Conservation (phyloP, 495 filamentous ascomycete species). For the Hamigera avellanea region DNA sequence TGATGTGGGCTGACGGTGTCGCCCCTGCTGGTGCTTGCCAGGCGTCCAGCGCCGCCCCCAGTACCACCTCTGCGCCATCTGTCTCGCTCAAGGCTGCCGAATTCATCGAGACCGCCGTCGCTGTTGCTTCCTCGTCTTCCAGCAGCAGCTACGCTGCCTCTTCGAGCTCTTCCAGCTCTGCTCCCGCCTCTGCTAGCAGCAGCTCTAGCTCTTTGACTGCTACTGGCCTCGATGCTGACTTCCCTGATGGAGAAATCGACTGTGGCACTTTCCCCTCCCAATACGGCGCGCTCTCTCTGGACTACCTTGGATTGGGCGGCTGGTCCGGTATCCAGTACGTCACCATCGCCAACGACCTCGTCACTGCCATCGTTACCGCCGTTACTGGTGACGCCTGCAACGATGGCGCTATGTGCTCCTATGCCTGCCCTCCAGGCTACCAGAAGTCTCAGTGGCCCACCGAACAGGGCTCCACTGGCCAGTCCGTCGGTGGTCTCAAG, state of each 20-base stretch:
- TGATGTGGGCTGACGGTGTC: constrained; percentile 26
- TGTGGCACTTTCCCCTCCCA: constrained; percentile 68
- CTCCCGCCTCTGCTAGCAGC: constrained; percentile 10
- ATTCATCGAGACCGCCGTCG: constrained; percentile 5
- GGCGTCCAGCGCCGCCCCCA: constrained; percentile 8
- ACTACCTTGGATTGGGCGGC: constrained; percentile 57
- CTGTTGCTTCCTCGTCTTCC: background rate
- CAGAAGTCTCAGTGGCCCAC: constrained; percentile 88
- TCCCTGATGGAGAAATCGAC: constrained; percentile 63
- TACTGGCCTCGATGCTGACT: constrained; percentile 51
- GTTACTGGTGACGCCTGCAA: constrained; percentile 44
- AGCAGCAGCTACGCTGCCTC: background rate
- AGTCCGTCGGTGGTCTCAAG: constrained; percentile 80
- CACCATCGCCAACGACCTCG: constrained; percentile 20
- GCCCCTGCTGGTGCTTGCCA: constrained; percentile 23
- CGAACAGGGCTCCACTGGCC: constrained; percentile 65
- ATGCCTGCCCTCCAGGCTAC: constrained; percentile 84
- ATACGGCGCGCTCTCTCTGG: constrained; percentile 66
- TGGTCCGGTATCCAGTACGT: constrained; percentile 73
- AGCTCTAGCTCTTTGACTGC: constrained; percentile 18
- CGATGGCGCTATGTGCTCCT: constrained; percentile 70
- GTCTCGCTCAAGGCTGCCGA: constrained; percentile 3
- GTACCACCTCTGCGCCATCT: constrained; percentile 10
- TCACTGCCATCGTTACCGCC: constrained; percentile 52
- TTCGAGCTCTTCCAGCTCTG: constrained; percentile 8